phyloP scores from a whole-genome alignment of 2,329 filamentous ascomycete species.

The Trichoderma brevicompactum region DNA sequence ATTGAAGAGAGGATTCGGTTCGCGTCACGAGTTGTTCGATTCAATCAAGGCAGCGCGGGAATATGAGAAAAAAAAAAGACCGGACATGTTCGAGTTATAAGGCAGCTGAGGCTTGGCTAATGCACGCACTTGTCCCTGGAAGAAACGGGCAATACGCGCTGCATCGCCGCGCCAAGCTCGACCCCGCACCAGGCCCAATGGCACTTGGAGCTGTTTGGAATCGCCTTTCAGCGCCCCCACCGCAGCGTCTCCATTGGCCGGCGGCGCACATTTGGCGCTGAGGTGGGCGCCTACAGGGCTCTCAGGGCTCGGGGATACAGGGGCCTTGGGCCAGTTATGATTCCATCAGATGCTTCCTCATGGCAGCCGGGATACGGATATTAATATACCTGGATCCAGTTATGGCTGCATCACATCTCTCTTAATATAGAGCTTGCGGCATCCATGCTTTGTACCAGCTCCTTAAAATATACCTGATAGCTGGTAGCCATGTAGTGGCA shows the following conservation, averaged over 20 bases:
- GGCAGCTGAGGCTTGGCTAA: background rate
- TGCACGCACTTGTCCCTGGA: background rate
- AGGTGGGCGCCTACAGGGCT: constrained; percentile 4
- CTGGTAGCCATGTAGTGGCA: too few species aligned
- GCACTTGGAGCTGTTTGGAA: constrained; percentile 19
- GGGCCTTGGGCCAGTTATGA: too few species aligned
- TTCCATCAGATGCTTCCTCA: too few species aligned
- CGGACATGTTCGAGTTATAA: background rate
- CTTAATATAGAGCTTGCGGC: too few species aligned
- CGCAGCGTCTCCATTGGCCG: constrained; percentile 6
- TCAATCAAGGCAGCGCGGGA: background rate
- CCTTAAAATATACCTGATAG: too few species aligned
- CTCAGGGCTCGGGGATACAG: background rate
- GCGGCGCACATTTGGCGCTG: constrained; percentile 10
- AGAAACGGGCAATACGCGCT: constrained; percentile 2
- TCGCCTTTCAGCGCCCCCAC: constrained; percentile 17
- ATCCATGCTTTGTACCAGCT: too few species aligned
- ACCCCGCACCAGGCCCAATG: constrained; percentile 10
- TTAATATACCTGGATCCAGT: too few species aligned
- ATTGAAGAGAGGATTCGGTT: background rate
- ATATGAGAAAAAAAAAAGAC: too few species aligned
- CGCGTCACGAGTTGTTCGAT: background rate
- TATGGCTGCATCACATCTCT: too few species aligned
- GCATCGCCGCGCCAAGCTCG: constrained; percentile 19
- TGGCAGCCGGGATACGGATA: too few species aligned